phyloP scores from a whole-genome alignment of 179 eudicot genomes.

The Beta lomatogona region DNA sequence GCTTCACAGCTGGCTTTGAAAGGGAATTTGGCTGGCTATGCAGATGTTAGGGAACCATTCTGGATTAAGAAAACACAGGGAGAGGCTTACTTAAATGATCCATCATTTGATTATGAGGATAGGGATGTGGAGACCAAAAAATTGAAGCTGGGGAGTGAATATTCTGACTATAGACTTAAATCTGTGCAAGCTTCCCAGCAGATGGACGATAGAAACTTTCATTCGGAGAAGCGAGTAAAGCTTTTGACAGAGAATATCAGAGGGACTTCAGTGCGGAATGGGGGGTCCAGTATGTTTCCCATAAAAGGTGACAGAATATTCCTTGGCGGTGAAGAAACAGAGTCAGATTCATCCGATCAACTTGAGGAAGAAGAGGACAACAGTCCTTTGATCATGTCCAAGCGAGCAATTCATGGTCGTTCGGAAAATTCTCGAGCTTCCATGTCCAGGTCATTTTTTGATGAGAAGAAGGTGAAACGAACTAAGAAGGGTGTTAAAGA shows the following conservation, averaged over 20 bases:
- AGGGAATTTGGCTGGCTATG: constrained; percentile 46
- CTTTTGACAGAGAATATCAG: constrained; percentile 41
- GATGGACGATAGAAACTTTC: constrained; percentile 37
- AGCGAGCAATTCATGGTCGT: constrained; percentile 53
- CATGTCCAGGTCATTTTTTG: constrained; percentile 33
- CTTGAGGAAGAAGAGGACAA: constrained; percentile 60
- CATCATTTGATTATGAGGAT: constrained; percentile 43
- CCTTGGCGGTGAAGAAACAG: constrained; percentile 70
- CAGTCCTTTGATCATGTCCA: constrained; percentile 82
- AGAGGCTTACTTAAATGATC: constrained; percentile 42
- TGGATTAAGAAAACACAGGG: constrained; percentile 47
- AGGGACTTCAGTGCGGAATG: constrained; percentile 45
- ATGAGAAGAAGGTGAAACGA: constrained; percentile 43
- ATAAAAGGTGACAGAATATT: constrained; percentile 40
- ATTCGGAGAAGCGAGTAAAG: constrained; percentile 46
- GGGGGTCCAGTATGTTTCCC: constrained; percentile 41
- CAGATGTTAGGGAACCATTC: constrained; percentile 44
- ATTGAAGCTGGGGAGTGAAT: constrained; percentile 45
- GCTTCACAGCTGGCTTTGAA: constrained; percentile 39
- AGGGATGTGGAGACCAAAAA: constrained; percentile 45
- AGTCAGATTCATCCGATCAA: constrained; percentile 84
- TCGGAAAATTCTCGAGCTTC: constrained; percentile 39
- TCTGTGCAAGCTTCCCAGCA: constrained; percentile 29
- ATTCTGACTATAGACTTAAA: constrained; percentile 39
- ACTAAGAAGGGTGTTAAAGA: constrained; percentile 42